phyloP scores from a whole-genome alignment of 2,329 filamentous ascomycete species.

The Fusarium aywerte region DNA sequence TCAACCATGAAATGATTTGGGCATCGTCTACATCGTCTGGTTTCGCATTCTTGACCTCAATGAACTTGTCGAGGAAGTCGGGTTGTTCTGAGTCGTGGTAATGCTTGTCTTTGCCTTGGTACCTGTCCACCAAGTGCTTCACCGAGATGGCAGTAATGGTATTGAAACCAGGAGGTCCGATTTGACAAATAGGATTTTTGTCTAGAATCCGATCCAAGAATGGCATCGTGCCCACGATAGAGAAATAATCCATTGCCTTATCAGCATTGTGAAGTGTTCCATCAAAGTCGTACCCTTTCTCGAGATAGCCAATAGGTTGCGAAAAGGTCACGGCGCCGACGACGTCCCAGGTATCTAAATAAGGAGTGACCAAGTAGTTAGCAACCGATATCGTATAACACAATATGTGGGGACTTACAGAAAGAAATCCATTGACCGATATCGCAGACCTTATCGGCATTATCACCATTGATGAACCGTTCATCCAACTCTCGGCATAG shows the following conservation, averaged over 20 bases:
- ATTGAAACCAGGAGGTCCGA: constrained; percentile 50
- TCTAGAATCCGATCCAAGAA: background rate
- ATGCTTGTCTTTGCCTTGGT: constrained; percentile 45
- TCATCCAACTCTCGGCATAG: background rate
- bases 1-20: constrained; percentile 51
- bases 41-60: constrained; percentile 51
- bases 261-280: background rate
- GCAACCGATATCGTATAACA: fast-evolving
- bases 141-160: constrained; percentile 46
- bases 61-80: constrained; percentile 56
- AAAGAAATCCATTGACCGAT: background rate
- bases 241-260: background rate
- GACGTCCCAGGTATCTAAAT: background rate
- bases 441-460: background rate
- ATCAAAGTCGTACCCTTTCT: background rate
- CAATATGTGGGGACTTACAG: background rate
- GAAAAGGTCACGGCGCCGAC: background rate
- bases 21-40: constrained; percentile 51
- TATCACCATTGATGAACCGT: background rate
- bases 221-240: background rate
- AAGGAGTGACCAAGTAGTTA: background rate
- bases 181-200: constrained; percentile 44
- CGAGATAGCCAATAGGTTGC: background rate
- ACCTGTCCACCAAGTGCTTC: constrained; percentile 46
- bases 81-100: constrained; percentile 41